Conservation (phyloP, 2,329 filamentous ascomycete genomes). For the Fusarium gaditjirri region DNA sequence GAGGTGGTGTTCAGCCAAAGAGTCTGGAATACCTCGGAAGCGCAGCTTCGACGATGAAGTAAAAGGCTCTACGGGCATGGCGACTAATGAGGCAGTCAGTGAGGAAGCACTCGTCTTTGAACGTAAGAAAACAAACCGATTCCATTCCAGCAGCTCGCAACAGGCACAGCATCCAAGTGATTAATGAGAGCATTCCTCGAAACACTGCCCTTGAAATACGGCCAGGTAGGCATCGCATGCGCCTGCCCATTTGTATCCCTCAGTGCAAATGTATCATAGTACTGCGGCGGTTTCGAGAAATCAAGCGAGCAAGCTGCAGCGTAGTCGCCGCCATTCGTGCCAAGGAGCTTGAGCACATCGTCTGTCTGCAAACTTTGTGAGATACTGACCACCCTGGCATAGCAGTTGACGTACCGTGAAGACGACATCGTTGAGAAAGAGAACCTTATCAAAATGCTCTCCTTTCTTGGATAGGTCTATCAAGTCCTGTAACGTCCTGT, state of each 20-base stretch:
- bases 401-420: slow-evolving; percentile 59
- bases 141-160: slow-evolving; percentile 59
- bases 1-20: slow-evolving; percentile 69
- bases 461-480: slow-evolving; percentile 61
- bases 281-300: slow-evolving; percentile 63
- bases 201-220: slow-evolving; percentile 62
- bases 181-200: slow-evolving; percentile 66
- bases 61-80: slow-evolving; percentile 66
- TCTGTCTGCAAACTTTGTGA: slow-evolving; percentile 55
- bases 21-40: slow-evolving; percentile 74
- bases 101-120: background rate
- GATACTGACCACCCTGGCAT: background rate
- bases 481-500: slow-evolving; percentile 70
- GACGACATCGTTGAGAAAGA: slow-evolving; percentile 73
- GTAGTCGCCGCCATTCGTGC: slow-evolving; percentile 67
- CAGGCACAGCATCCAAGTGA: slow-evolving; percentile 58
- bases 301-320: slow-evolving; percentile 72
- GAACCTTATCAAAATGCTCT: slow-evolving; percentile 64
- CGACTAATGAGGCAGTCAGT: slow-evolving; percentile 46
- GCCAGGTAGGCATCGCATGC: slow-evolving; percentile 66
- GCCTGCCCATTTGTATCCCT: slow-evolving; percentile 63
- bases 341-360: slow-evolving; percentile 65
- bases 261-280: slow-evolving; percentile 73
- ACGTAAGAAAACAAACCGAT: slow-evolving; percentile 46
- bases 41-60: slow-evolving; percentile 57